A percentile compares a stretch with the other conserved stretches of the same genome.
These are phyloP conservation scores for Silene latifolia DNA, from an alignment of 148 eudicot species.

Conservation along the genomic window DNA sequence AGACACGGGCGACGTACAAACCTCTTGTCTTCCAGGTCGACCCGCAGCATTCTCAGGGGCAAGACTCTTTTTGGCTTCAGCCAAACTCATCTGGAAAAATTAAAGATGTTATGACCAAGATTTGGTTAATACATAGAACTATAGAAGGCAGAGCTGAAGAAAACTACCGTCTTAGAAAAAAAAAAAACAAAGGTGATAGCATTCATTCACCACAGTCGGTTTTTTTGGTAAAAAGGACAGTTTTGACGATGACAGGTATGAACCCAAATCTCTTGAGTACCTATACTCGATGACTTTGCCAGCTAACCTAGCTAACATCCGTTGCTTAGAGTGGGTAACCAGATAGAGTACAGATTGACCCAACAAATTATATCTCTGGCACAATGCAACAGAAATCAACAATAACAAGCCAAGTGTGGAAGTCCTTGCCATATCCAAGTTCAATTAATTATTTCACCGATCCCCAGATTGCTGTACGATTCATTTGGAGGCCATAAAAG, in stretches of 20 bases:
- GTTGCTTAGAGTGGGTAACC: neutral
- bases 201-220: neutral
- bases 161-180: neutral
- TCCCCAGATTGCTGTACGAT: too few species aligned
- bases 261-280: neutral
- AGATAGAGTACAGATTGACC: neutral
- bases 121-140: too few species aligned
- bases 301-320: neutral
- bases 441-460: too few species aligned
- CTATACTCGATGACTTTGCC: neutral
- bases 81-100: slow-evolving; percentile 39
- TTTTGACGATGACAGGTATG: neutral
- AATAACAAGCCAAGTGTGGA: neutral
- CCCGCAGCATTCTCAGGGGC: slow-evolving; percentile 34
- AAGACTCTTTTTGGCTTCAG: slow-evolving; percentile 46
- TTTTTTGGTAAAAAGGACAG: neutral
- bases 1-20: slow-evolving; percentile 40
- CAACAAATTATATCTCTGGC: neutral
- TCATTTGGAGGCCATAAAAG: too few species aligned
- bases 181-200: neutral
- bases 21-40: slow-evolving; percentile 37
- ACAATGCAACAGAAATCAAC: neutral
- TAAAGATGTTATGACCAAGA: slow-evolving; percentile 3
- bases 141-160: too few species aligned
- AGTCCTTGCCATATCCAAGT: too few species aligned